Percentiles rank a stretch among this genome's conserved stretches.
Conservation (phyloP, 768 basidiomycete species). For the Russula sp. region DNA sequence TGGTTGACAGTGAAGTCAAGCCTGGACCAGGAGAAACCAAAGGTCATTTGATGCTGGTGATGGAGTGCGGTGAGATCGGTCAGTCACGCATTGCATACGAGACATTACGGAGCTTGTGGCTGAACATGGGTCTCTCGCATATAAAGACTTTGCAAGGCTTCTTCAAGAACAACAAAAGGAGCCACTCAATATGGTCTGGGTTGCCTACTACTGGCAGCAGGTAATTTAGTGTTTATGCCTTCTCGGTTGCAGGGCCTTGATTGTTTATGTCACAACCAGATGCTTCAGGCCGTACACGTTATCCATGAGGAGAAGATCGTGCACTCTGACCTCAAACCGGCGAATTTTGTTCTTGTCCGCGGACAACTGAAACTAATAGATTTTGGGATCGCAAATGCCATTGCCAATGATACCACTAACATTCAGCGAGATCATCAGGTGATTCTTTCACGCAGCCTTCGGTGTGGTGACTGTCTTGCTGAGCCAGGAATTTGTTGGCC, state of each 20-base stretch:
- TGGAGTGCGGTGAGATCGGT: slow-evolving; percentile 92
- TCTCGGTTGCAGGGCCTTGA: background rate
- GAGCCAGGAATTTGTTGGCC: background rate
- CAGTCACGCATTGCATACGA: slow-evolving; percentile 25
- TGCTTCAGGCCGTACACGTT: slow-evolving; percentile 97
- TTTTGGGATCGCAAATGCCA: slow-evolving; percentile 99
- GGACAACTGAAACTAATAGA: slow-evolving; percentile 97
- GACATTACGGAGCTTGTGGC: background rate
- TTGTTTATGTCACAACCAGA: slow-evolving; percentile 49
- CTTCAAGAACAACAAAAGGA: slow-evolving; percentile 82
- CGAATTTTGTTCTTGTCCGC: slow-evolving; percentile 95
- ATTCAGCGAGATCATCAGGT: slow-evolving; percentile 96
- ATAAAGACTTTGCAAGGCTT: slow-evolving; percentile 70
- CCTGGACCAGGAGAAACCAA: slow-evolving; percentile 66
- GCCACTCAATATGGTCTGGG: slow-evolving; percentile 87
- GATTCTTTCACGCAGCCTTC: slow-evolving; percentile 18
- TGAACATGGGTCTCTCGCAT: slow-evolving; percentile 8
- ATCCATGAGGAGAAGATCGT: slow-evolving; percentile 99
- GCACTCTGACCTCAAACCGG: slow-evolving; percentile 96
- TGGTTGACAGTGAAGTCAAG: slow-evolving; percentile 89
- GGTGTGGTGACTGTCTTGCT: background rate
- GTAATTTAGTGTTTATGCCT: slow-evolving; percentile 41
- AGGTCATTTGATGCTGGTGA: slow-evolving; percentile 77
- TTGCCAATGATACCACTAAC: slow-evolving; percentile 97
- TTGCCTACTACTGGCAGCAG: slow-evolving; percentile 97